phyloP scores from a whole-genome alignment of 805 yeast species.

The Candida maesae region DNA sequence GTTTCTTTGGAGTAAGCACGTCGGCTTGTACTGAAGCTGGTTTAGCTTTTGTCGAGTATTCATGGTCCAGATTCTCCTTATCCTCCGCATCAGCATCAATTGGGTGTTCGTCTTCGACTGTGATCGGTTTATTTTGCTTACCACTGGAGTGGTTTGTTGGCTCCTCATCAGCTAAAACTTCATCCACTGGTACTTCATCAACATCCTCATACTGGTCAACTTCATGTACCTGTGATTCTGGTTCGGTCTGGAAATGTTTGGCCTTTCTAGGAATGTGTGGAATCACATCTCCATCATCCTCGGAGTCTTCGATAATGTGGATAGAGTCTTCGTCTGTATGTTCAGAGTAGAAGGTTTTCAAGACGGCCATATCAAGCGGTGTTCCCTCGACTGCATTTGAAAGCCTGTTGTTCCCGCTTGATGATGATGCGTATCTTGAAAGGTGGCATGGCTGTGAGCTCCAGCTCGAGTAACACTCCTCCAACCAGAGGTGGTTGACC shows the following conservation, averaged over 20 bases:
- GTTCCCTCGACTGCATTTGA: constrained; percentile 52
- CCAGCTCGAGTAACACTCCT: constrained; percentile 71
- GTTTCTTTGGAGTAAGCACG: constrained; percentile 7
- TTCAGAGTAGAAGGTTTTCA: constrained; percentile 37
- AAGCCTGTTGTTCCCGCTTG: constrained; percentile 19
- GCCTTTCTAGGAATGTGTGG: background rate
- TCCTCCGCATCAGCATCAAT: background rate
- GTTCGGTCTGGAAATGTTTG: no score
- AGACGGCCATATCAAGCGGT: constrained; percentile 37
- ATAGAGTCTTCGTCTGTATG: constrained; percentile 20
- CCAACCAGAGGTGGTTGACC: constrained; percentile 86
- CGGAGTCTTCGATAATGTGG: constrained; percentile 24
- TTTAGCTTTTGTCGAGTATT: no score
- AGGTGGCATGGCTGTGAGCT: constrained; percentile 40
- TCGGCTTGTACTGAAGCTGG: no score
- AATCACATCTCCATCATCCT: constrained; percentile 16
- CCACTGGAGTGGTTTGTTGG: no score
- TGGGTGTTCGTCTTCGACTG: background rate
- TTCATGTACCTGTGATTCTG: no score
- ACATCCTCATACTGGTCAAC: no score
- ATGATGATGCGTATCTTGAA: constrained; percentile 42
- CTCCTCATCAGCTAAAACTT: no score
- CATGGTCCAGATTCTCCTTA: constrained; percentile 8
- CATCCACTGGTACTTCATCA: no score
- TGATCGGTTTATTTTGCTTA: no score